Evolutionary conservation across 192 early-diverging fungal genomes (phyloP).

Genomic region (Linnemannia schmuckeri): DNA sequence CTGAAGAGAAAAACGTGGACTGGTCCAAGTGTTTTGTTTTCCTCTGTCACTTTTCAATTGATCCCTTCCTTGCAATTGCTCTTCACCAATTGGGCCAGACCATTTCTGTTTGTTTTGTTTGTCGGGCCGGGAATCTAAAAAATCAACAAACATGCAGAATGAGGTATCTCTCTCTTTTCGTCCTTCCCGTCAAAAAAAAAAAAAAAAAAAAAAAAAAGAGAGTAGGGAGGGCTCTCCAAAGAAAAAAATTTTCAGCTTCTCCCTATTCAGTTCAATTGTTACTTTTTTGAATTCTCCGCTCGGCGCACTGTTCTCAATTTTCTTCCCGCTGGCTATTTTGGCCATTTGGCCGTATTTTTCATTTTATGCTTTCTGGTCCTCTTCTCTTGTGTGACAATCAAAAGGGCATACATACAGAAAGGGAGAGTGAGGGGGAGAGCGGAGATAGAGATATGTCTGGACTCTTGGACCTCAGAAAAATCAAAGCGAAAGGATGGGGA

Average conservation of each 20-base stretch:
- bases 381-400: constrained; percentile 29
- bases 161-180: not conserved
- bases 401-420: not conserved
- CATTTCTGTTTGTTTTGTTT: not conserved
- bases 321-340: not conserved
- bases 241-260: not conserved
- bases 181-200: not conserved
- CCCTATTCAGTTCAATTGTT: not conserved
- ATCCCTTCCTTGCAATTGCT: no score
- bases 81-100: no score
- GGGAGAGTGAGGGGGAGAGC: not conserved
- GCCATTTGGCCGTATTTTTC: constrained; percentile 43
- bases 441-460: not conserved
- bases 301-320: not conserved
- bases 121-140: not conserved
- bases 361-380: not conserved
- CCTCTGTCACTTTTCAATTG: not conserved
- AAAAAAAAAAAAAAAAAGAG: not conserved
- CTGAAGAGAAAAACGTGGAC: not conserved
- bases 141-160: not conserved
- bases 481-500: not conserved
- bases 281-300: not conserved
- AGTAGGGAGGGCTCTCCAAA: not conserved
- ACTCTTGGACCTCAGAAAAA: not conserved
- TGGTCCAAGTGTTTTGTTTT: not conserved